Base-by-base conservation (phyloP, 208 protist species). In the Perkinsela sp. region DNA sequence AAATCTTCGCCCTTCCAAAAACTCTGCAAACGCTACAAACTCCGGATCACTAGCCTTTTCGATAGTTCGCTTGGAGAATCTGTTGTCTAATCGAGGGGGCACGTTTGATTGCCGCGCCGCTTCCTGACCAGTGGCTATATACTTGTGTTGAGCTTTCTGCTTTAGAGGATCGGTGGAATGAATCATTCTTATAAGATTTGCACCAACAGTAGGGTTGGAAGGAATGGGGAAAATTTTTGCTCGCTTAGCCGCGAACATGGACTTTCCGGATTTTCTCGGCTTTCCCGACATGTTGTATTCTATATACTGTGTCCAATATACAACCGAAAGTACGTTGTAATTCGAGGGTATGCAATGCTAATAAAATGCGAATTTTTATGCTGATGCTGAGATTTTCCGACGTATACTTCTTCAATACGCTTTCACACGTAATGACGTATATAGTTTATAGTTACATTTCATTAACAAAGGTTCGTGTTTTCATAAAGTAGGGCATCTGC, bases 151-250 rank as follows among this genome's bases (percentile, higher is more conserved):
- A 69, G 88, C 83, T 71, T 88, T 91, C 68, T 89, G 80, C 73
- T 91, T 91, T 1, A 91, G 73, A 6, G 86, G 86, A 67, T 91
- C 86, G 0, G 86, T 91, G 0, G 86, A 89, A 72, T 88, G 89
- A 69, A 82, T 72, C 0, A 83, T 77, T 68, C 86, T 85, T 75
- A 91, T 86, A 70, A 86, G 81, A 75, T 88, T 82, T 1, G 78
- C 76, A 2, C 83, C 82, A 69, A 76, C 88, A 75, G 77, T 78
- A 0, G 86, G 86, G 22, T 83, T 89, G 0, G 86, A 79, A 30
- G 89, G 83, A 48, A 91, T 88, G 0, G 86, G 86, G 1, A 86
- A 76, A 75, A 91, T 91, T 16, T 89, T 84, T 70, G 83, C 83
- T 2, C 86, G 83, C 76, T 89, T 89, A 31, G 83, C 86, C 67